Evolutionary conservation across 768 basidiomycete genomes (phyloP), one percentile per base, ranked within the genome.

Genomic region (Boletus sp.): DNA sequence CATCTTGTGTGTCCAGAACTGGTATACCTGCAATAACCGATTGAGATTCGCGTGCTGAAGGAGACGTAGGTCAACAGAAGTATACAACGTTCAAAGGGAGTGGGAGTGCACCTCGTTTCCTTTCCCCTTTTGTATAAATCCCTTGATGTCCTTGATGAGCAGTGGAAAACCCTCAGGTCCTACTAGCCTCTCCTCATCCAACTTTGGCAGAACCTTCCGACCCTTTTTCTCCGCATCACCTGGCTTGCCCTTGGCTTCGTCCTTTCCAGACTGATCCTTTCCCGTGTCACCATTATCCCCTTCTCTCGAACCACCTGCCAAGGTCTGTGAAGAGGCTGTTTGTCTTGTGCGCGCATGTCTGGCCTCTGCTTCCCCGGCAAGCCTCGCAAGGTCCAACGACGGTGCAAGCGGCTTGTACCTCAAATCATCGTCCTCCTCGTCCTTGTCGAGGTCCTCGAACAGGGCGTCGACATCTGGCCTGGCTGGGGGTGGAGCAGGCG

Each of bases 1-100:
- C 77, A 99, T 78, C 62, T 80, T 82, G 73, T 98, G 97, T 4
- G 93, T 81, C 97, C 97, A 99, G 63, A 93, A 89, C 64, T 94
- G 93, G 67, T 98, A 98, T 34, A 89, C 74, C 57, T 85, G 83
- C 51, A 98, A 75, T 14, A 98, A 73, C 37, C 88, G 78, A 58
- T 83, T 83, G 37, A 99, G 79, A 70, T 99, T 95, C 47, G 81
- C 70, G n/a, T 77, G 77, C 95, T 98, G 48, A 23, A 11, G 5
- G 41, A 51, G 1, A 13, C 41, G 14, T 11, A 3, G 4, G 38
- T 64, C 55, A 62, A 35, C n/a, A 1, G 5, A 25, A 30, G 47
- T 41, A 25, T 19, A 34, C 37, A 29, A 11, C 11, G n/a, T 2
- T 10, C 42, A 25, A 51, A 17, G n/a, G 27, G 48, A 51, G 35